These are phyloP conservation scores for Pseudocercospora cruenta DNA, from an alignment of 2,329 filamentous ascomycete species.

Conservation along the genomic window DNA sequence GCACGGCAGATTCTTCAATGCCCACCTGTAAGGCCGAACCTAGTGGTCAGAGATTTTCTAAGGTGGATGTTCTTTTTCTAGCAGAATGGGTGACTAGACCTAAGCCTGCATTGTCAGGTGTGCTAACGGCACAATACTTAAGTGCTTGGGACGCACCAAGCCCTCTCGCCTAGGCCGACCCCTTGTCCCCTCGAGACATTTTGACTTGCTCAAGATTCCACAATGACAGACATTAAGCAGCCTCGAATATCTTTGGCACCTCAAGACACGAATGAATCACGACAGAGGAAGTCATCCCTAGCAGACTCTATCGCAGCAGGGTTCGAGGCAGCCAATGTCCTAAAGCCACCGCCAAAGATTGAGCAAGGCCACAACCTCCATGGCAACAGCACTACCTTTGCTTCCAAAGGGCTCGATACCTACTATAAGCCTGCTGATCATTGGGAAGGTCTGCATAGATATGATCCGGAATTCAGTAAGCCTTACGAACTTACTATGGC, in stretches of 20 bases:
- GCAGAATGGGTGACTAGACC: neutral
- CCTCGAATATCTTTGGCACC: neutral
- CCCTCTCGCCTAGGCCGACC: neutral
- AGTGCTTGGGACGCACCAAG: neutral
- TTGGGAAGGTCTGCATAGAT: conserved; percentile 64
- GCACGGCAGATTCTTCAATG: neutral
- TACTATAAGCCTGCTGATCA: conserved; percentile 30
- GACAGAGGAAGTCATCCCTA: conserved; percentile 12
- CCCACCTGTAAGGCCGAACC: neutral
- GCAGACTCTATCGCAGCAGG: conserved; percentile 8
- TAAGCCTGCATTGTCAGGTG: neutral
- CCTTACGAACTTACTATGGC: neutral
- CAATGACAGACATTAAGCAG: neutral
- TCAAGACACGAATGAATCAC: neutral
- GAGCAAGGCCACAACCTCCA: conserved; percentile 18
- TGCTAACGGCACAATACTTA: neutral
- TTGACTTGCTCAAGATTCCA: neutral
- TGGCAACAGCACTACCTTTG: conserved; percentile 24
- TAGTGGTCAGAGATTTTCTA: neutral
- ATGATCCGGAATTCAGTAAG: conserved; percentile 55
- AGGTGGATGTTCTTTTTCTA: neutral
- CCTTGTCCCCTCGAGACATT: neutral
- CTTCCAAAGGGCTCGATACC: conserved; percentile 21
- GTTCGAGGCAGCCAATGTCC: conserved; percentile 19
- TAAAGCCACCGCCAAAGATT: conserved; percentile 7